These are phyloP conservation scores for Cymbopogon citratus DNA, from an alignment of 176 grass and related monocot genomes.

Conservation along the genomic window DNA sequence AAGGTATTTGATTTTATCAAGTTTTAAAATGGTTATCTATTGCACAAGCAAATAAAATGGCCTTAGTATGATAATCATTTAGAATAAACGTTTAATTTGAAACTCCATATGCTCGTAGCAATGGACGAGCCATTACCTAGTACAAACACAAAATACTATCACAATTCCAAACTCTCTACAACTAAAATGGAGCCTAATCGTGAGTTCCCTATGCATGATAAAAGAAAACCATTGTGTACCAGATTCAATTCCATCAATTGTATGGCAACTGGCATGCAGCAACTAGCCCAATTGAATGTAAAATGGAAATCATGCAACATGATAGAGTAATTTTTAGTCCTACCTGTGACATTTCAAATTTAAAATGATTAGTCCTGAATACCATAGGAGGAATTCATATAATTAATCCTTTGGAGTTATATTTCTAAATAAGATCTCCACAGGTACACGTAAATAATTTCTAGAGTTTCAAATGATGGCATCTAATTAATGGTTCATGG, in stretches of 20 bases:
- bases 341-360: neutral
- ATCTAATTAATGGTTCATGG: neutral
- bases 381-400: neutral
- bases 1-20: constrained; percentile 18
- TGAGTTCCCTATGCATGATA: neutral
- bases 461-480: neutral
- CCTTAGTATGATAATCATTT: neutral
- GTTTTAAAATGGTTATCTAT: constrained; percentile 42
- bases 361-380: neutral
- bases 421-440: neutral
- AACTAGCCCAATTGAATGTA: neutral
- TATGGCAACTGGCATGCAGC: neutral
- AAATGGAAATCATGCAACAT: neutral
- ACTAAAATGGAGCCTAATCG: neutral
- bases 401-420: neutral
- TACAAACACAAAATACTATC: neutral
- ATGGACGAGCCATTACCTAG: neutral
- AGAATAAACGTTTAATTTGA: neutral
- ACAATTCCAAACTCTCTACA: neutral
- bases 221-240: neutral
- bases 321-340: neutral
- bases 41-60: neutral
- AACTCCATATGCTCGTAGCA: neutral
- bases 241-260: neutral
- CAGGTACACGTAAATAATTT: neutral